phyloP scores from a whole-genome alignment of 2,329 filamentous ascomycete genomes.

The Tolypocladium guangdongense region DNA sequence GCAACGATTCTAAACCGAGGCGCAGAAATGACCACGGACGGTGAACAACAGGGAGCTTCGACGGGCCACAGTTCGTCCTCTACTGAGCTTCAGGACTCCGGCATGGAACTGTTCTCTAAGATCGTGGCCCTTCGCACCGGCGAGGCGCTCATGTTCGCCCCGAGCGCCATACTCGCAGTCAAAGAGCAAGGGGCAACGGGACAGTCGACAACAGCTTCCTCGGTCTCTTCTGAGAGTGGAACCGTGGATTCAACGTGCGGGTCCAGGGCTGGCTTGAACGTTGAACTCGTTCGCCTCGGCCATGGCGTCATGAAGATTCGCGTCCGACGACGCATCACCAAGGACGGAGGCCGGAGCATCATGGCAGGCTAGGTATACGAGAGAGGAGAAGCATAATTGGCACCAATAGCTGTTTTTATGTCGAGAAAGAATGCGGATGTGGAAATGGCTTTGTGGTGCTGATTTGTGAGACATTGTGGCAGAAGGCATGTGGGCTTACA shows the following conservation, averaged over 20 bases:
- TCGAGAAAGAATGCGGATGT: too few species aligned
- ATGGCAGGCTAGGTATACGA: conserved; percentile 22
- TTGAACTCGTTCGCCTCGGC: conserved; percentile 13
- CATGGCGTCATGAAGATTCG: conserved; percentile 28
- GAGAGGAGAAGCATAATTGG: too few species aligned
- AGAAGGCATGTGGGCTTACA: too few species aligned
- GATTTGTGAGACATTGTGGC: too few species aligned
- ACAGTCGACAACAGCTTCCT: too few species aligned
- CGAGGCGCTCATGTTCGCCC: conserved; percentile 36
- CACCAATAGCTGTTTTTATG: too few species aligned
- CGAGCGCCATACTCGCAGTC: conserved; percentile 25
- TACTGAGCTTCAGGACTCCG: neutral
- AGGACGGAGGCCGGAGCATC: conserved; percentile 33
- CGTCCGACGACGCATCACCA: conserved; percentile 29
- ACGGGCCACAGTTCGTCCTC: neutral
- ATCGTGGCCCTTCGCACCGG: conserved; percentile 33
- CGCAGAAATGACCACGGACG: neutral
- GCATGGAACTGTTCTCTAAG: conserved; percentile 24
- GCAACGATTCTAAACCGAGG: conserved; percentile 3
- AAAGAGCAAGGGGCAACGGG: neutral
- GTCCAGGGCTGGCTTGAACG: neutral
- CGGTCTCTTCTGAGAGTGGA: neutral
- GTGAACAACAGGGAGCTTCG: neutral
- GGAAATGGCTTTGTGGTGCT: too few species aligned
- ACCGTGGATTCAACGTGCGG: neutral